Percentiles rank a stretch among this genome's conserved stretches.
Evolutionary conservation across 2,329 filamentous ascomycete species (phyloP).

Genomic region (Neocatenulostroma microsporum): DNA sequence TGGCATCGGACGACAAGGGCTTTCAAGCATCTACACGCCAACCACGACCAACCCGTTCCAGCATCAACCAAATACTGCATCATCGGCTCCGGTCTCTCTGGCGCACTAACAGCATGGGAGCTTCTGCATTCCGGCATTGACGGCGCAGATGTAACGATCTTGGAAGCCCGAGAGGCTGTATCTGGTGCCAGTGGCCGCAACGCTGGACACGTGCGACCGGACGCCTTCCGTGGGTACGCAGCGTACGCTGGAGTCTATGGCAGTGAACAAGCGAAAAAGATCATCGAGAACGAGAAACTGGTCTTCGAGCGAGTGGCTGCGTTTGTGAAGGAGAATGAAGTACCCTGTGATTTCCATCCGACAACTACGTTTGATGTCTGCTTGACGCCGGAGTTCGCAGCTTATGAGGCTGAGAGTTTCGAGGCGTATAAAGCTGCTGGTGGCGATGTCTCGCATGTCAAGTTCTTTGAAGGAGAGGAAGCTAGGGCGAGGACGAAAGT

Average conservation of each 20-base stretch:
- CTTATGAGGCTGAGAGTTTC: conserved; percentile 36
- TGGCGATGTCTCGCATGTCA: conserved; percentile 39
- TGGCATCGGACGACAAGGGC: conserved; percentile 42
- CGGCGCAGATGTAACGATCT: conserved; percentile 31
- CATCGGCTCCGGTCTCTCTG: conserved; percentile 39
- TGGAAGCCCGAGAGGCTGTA: conserved; percentile 40
- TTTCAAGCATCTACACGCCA: conserved; percentile 36
- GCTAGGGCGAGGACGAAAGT: conserved; percentile 34
- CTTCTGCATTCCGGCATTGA: conserved; percentile 32
- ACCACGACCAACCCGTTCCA: conserved; percentile 27
- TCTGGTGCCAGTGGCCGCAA: conserved; percentile 40
- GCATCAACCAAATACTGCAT: conserved; percentile 30
- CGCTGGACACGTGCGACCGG: conserved; percentile 39
- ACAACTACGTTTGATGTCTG: conserved; percentile 45
- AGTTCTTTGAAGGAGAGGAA: conserved; percentile 34
- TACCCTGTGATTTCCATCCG: conserved; percentile 41
- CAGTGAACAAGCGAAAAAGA: conserved; percentile 38
- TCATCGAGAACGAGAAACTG: conserved; percentile 38
- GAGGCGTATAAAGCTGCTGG: conserved; percentile 35
- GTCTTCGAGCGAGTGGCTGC: conserved; percentile 35
- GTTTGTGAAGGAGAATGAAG: conserved; percentile 36
- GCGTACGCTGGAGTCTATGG: conserved; percentile 39
- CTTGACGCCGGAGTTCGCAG: conserved; percentile 41
- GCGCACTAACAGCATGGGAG: conserved; percentile 35
- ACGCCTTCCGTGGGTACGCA: conserved; percentile 44